These are phyloP conservation scores for Fusarium goolgardi DNA, from an alignment of 2,329 filamentous ascomycete species.

Conservation along the genomic window DNA sequence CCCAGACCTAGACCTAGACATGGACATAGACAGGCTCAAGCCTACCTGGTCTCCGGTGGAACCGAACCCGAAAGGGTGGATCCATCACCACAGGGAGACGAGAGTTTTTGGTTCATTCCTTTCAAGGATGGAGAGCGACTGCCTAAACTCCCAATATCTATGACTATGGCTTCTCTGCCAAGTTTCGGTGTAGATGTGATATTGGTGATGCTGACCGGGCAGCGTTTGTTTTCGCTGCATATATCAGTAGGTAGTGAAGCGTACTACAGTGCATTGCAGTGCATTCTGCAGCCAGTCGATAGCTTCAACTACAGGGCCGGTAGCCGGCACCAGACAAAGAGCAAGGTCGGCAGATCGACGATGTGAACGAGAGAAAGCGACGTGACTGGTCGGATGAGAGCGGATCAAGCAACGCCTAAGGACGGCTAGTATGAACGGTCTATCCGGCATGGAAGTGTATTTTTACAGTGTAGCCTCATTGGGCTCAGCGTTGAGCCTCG, in stretches of 20 bases:
- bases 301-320: constrained; percentile 6
- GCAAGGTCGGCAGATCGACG: constrained; percentile 39
- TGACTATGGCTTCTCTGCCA: neutral
- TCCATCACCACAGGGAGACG: constrained; percentile 20
- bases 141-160: neutral
- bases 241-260: neutral
- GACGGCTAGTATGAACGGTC: constrained; percentile 35
- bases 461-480: constrained; percentile 28
- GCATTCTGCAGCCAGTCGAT: constrained; percentile 10
- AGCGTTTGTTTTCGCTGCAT: constrained; percentile 2
- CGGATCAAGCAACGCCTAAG: constrained; percentile 30
- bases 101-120: constrained; percentile 22
- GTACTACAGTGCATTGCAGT: neutral
- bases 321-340: constrained; percentile 14
- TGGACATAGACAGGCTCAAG: constrained; percentile 10
- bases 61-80: constrained; percentile 22
- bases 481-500: constrained; percentile 31
- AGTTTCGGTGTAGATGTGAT: constrained; percentile 15
- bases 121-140: constrained; percentile 10
- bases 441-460: constrained; percentile 25
- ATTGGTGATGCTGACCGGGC: constrained; percentile 13
- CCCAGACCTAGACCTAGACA: neutral
- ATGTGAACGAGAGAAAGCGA: constrained; percentile 27
- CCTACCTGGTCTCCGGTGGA: constrained; percentile 7
- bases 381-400: constrained; percentile 21